Percentiles rank a stretch among this genome's conserved stretches.
Evolutionary conservation across 2,329 filamentous ascomycete species (phyloP).

Genomic region (Atkinsonella hypoxylon): DNA sequence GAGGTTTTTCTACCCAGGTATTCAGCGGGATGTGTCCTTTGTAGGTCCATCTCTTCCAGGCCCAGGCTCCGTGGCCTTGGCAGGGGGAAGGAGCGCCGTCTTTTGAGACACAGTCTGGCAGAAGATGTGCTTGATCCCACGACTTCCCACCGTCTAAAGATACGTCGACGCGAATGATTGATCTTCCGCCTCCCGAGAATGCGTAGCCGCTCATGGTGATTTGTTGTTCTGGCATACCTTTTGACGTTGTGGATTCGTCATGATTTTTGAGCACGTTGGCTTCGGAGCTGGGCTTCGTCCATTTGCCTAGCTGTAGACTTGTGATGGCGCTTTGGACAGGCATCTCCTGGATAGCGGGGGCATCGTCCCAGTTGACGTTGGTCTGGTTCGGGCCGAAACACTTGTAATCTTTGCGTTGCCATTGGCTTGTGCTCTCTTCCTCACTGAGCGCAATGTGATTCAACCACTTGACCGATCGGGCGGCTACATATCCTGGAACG

Average conservation of each 20-base stretch:
- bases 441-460: conserved; percentile 50
- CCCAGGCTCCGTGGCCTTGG: conserved; percentile 41
- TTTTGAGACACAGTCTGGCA: conserved; percentile 32
- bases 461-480: conserved; percentile 58
- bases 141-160: conserved; percentile 49
- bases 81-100: conserved; percentile 16
- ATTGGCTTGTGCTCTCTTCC: conserved; percentile 53
- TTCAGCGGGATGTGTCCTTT: conserved; percentile 30
- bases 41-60: conserved; percentile 54
- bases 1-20: conserved; percentile 13
- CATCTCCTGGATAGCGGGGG: conserved; percentile 55
- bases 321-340: conserved; percentile 58
- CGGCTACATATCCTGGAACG: conserved; percentile 54
- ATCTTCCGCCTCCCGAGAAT: conserved; percentile 54
- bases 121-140: conserved; percentile 51
- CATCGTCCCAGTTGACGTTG: conserved; percentile 48
- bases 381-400: conserved; percentile 53
- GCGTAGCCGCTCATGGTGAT: conserved; percentile 49
- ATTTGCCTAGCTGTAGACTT: conserved; percentile 29
- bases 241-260: background rate
- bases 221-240: conserved; percentile 10
- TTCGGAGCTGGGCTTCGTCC: conserved; percentile 10
- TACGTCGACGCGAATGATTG: conserved; percentile 56
- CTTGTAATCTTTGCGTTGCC: conserved; percentile 58
- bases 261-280: background rate